Base-by-base conservation (phyloP, 805 yeast species). In the Schwanniomyces vanrijiae region DNA sequence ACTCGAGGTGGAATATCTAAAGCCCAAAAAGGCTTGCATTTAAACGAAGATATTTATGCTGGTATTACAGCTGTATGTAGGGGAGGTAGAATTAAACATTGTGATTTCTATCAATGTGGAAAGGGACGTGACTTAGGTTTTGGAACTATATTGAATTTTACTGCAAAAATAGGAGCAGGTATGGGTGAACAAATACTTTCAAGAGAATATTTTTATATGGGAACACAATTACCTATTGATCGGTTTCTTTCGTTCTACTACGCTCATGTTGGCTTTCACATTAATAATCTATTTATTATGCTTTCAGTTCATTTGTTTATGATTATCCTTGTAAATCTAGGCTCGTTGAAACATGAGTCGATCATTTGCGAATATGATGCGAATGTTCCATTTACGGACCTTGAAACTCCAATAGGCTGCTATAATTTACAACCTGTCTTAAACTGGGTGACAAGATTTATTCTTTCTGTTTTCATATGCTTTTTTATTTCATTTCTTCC, bases 141-240 rank as follows among this genome's bases (percentile, higher is more conserved):
- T 68, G 86, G 90, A 1, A 88, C 97, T 0, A 90, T 92, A 54
- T 73, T 92, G 55, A 92, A 91, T 61, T 92, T 92, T 71, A 92
- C 97, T 0, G 86, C 96, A 2, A 92, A 92, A 69, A 91, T 92
- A 62, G 98, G 98, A 2, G 94, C 96, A 37, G 98, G 98, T 43
- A 92, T 92, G 98, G 98, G 98, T 7, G 98, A 92, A 63, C 98
- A 92, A 65, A 79, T 91, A 65, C 69, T 92, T 28, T 89, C 96
- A 5, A 78, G 98, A 59, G 98, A 92, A 60, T 90, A 91, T 66
- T 92, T 85, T 64, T 90, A 88, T 65, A 66, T 92, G 50, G 97
- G 98, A 1, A 89, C 96, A 2, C 89, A 84, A 56, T 71, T 92
- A 45, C 96, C 97, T 2, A 75, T 91, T 38, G 97, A 92, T 63